These are phyloP conservation scores for Pseudoneurospora amorphoporcata DNA, from an alignment of 495 filamentous ascomycete species.

Conservation along the genomic window DNA sequence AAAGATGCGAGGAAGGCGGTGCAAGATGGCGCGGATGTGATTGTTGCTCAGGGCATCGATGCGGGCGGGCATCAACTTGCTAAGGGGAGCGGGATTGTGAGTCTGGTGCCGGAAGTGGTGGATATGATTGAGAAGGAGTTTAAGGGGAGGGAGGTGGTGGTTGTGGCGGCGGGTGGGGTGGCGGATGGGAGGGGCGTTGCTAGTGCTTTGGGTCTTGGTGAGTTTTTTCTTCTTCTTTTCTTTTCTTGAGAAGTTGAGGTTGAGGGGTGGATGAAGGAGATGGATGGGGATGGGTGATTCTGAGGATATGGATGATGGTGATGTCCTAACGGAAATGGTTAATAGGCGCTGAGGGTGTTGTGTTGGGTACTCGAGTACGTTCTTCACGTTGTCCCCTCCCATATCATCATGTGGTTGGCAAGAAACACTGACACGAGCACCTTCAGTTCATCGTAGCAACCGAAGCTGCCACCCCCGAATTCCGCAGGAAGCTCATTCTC, in stretches of 20 bases:
- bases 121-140: constrained; percentile 39
- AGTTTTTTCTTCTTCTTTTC: constrained; percentile 1
- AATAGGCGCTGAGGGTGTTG: constrained; percentile 47
- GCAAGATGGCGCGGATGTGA: constrained; percentile 42
- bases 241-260: neutral
- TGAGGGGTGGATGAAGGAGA: neutral
- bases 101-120: constrained; percentile 30
- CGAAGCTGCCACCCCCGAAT: constrained; percentile 52
- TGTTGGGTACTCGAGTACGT: constrained; percentile 57
- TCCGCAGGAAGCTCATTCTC: constrained; percentile 52
- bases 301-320: neutral
- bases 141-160: constrained; percentile 31
- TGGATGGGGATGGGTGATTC: neutral
- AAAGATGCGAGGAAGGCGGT: constrained; percentile 40
- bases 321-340: neutral
- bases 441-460: constrained; percentile 46
- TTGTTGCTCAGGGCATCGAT: constrained; percentile 66
- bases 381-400: neutral
- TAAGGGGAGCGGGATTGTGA: constrained; percentile 44
- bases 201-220: constrained; percentile 53
- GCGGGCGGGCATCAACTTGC: constrained; percentile 65
- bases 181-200: constrained; percentile 55
- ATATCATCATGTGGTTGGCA: neutral
- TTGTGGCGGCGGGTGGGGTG: constrained; percentile 68
- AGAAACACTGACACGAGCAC: neutral